Conservation (phyloP, 2,329 filamentous ascomycete genomes). For the Lomentospora prolificans region DNA sequence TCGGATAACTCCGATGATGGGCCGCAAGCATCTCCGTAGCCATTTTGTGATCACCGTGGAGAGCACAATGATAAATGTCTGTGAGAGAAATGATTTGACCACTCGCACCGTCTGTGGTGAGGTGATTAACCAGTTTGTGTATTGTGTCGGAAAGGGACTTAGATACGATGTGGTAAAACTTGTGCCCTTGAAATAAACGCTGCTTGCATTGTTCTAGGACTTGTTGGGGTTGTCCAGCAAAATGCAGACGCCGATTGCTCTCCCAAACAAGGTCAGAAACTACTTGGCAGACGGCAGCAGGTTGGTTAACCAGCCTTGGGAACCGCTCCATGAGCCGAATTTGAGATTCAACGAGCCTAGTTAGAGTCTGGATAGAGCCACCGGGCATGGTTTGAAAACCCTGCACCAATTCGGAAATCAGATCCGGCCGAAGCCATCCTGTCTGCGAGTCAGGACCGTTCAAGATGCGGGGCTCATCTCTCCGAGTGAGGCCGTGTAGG, state of each 20-base stretch:
- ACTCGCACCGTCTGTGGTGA: slow-evolving; percentile 35
- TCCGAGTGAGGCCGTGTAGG: slow-evolving; percentile 22
- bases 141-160: slow-evolving; percentile 34
- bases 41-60: slow-evolving; percentile 26
- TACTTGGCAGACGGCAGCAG: slow-evolving; percentile 27
- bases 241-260: slow-evolving; percentile 13
- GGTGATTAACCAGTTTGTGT: slow-evolving; percentile 44
- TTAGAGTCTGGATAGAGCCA: slow-evolving; percentile 32
- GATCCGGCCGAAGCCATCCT: slow-evolving; percentile 12
- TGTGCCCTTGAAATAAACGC: slow-evolving; percentile 29
- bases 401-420: slow-evolving; percentile 27
- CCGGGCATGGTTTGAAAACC: slow-evolving; percentile 31
- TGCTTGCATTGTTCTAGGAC: slow-evolving; percentile 18
- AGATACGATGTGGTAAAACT: slow-evolving; percentile 33
- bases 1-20: slow-evolving; percentile 24
- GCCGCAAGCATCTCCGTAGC: slow-evolving; percentile 23
- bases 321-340: slow-evolving; percentile 29
- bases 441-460: slow-evolving; percentile 11
- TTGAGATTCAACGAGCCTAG: slow-evolving; percentile 30
- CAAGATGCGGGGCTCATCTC: slow-evolving; percentile 11
- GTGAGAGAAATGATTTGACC: slow-evolving; percentile 30
- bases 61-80: slow-evolving; percentile 30
- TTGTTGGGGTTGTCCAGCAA: slow-evolving; percentile 2
- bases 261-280: slow-evolving; percentile 23
- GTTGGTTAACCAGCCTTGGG: slow-evolving; percentile 36